Base-by-base conservation (phyloP, 2,329 filamentous ascomycete species). In the Stagonosporopsis rhizophila region DNA sequence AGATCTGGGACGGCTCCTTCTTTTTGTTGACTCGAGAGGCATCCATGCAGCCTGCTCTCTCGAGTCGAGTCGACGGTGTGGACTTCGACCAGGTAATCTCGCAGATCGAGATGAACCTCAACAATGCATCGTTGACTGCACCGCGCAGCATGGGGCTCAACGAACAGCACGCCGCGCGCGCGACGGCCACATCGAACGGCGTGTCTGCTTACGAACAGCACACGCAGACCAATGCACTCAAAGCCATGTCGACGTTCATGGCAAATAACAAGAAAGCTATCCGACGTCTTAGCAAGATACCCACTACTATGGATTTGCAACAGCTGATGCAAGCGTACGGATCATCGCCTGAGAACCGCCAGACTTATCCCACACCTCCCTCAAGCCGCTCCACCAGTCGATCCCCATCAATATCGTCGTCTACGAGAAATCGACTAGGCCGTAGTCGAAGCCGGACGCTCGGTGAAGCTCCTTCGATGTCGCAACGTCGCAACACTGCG, bases 1-100 rank as follows among this genome's bases (percentile, higher is more conserved):
- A 78, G 38, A 76, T 85, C 14, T 73, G 74, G 4, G 82, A 85
- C 44, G 82, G 82, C 0, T 82, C 78, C 0, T 79, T 85, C 57
- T 85, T 85, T 61, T 70, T 83, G 1, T 72, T 84, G 17, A 73
- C 81, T 0, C 75, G 77, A 39, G 52, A 66, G 25, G 42, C 58
- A 22, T 56, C 59, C 6, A 65, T 66, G 41, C 44, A 44, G 12
- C n/a, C 42, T 5, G n/a, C 49, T 8, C 35, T 46, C 8, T 41
- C 19, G 2, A 28, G 27, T 20, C 28, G 30, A 2, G 4, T 27
- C 11, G 30, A 68, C 54, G 53, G 71, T 72, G 73, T 82, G 19
- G 77, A 80, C 46, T 81, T 83, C 50, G 79, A 82, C 62, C 73
- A 73, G 15, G 73, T 81, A 12, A 75, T 82, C 54, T 74, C 69